Conservation (phyloP, 73 alveolate species). For the Diophrys sp. region DNA sequence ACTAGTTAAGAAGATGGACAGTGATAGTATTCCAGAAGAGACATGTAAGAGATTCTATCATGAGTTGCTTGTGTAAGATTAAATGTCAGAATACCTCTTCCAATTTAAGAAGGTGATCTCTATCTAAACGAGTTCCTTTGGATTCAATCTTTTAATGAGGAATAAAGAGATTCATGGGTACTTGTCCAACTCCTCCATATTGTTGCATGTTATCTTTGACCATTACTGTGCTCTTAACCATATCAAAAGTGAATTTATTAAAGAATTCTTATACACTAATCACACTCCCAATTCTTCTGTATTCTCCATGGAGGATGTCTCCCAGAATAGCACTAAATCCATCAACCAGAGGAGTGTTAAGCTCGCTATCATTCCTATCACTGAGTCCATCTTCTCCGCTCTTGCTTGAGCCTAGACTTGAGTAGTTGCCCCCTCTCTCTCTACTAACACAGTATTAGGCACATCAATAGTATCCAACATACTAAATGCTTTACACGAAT, state of each 20-base stretch:
- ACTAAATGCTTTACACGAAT: conserved; percentile 88
- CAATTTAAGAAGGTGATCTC: too few species aligned
- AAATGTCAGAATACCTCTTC: too few species aligned
- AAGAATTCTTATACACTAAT: not conserved
- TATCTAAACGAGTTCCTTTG: too few species aligned
- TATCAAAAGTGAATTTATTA: not conserved
- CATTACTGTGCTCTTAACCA: too few species aligned
- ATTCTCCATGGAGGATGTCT: not conserved
- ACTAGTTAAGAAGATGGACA: too few species aligned
- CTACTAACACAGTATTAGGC: not conserved
- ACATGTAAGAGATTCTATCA: too few species aligned
- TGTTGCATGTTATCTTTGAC: not conserved
- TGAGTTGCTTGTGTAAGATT: too few species aligned
- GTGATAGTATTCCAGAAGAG: too few species aligned
- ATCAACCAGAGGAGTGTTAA: not conserved
- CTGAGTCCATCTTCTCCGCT: not conserved
- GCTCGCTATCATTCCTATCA: not conserved
- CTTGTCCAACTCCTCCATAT: not conserved
- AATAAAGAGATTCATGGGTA: not conserved
- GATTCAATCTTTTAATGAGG: not conserved
- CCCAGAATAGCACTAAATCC: not conserved
- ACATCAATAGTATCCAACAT: not conserved
- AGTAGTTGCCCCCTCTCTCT: too few species aligned
- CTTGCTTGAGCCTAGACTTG: not conserved
- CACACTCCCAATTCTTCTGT: not conserved